phyloP scores from a whole-genome alignment of 2,329 filamentous ascomycete species.

The Eutypa lata region DNA sequence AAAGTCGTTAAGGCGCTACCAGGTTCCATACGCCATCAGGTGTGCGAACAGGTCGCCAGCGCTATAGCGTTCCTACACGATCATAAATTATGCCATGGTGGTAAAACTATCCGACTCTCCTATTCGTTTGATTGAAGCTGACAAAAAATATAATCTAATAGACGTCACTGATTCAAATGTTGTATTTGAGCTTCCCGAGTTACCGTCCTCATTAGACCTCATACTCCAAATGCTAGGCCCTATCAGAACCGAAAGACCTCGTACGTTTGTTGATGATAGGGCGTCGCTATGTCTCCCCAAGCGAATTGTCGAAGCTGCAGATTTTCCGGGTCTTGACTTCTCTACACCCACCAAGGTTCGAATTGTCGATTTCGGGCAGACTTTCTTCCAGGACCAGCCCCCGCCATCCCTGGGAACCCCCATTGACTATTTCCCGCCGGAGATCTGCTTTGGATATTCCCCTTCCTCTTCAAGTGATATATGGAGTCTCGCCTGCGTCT shows the following conservation, averaged over 20 bases:
- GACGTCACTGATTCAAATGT: neutral
- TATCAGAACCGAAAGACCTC: neutral
- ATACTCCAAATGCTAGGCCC: neutral
- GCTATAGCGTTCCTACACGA: neutral
- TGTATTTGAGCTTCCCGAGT: neutral
- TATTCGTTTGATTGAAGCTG: too few species aligned
- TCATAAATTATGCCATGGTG: neutral
- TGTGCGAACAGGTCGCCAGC: conserved; percentile 1
- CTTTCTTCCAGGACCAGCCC: neutral
- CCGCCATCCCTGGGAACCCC: neutral
- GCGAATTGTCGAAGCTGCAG: neutral
- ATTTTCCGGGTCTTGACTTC: neutral
- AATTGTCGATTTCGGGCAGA: neutral
- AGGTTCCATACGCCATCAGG: neutral
- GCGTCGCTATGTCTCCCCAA: neutral
- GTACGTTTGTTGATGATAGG: neutral
- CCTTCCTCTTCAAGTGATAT: neutral
- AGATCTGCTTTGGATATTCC: neutral
- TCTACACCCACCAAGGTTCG: neutral
- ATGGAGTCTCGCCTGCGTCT: neutral
- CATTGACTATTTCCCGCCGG: neutral
- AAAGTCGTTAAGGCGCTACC: neutral
- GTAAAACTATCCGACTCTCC: too few species aligned
- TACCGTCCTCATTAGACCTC: neutral
- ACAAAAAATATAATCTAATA: too few species aligned